Conservation (phyloP, 257 asterid species). For the Nicotiana knightiana region DNA sequence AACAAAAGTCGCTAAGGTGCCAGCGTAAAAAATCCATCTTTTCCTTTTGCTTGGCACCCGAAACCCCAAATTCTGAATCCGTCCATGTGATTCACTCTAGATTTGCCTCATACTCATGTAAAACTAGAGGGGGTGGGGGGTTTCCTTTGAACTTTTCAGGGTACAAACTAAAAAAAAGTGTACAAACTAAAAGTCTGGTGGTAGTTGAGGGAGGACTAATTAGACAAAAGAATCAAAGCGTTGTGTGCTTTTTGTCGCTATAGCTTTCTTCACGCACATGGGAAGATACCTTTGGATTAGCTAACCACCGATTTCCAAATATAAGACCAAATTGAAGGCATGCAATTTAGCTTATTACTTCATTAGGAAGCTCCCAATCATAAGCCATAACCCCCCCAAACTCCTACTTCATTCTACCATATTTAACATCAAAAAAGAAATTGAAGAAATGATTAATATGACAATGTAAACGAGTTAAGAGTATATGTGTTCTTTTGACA, state of each 20-base stretch:
- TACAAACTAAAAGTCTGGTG: not conserved
- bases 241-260: not conserved
- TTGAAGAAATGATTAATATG: not conserved
- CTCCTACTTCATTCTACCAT: not conserved
- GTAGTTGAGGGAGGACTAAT: not conserved
- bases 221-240: not conserved
- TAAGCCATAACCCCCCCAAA: not conserved
- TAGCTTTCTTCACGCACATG: conserved; percentile 25
- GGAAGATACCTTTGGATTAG: conserved; percentile 29
- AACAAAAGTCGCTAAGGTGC: no score
- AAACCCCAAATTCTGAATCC: no score
- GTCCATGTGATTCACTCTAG: no score
- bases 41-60: no score
- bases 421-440: not conserved
- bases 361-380: not conserved
- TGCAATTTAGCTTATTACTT: conserved; percentile 12
- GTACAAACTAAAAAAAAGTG: no score
- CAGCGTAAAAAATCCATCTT: no score
- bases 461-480: not conserved
- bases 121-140: no score
- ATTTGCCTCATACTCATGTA: no score
- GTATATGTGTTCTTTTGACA: not conserved
- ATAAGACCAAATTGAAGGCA: conserved; percentile 17
- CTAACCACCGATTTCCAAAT: conserved; percentile 21
- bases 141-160: no score